Evolutionary conservation across 768 basidiomycete species (phyloP), one percentile per base, ranked within the genome.

Genomic region (Leccinum boreale): DNA sequence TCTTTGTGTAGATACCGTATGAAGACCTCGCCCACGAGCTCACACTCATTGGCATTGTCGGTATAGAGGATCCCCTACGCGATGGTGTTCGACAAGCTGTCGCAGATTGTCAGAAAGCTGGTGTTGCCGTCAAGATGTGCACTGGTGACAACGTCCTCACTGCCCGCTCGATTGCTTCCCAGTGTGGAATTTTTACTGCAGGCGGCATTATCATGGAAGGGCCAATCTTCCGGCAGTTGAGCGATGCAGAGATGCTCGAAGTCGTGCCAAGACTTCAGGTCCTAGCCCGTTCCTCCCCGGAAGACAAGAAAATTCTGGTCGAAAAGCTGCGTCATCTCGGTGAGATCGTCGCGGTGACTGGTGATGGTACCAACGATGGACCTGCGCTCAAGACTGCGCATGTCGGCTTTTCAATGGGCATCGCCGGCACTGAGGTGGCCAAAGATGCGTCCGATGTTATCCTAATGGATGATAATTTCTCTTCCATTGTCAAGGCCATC

Each of bases 381-480:
- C 95, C 94, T 29, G 95, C 95, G 7, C 82, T 98, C 60, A 97
- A 95, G 77, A 90, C 90, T 1, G 96, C 97, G 24, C 81, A 98
- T 66, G 94, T 99, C 29, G 96, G 97, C 29, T 98, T 98, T 77
- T 94, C 92, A 4, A 95, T 95, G 93, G 92, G 92, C 63, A 88
- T 94, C 62, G 86, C 94, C 28, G 97, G 97, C 10, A 99, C 97
- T 1, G 97, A 99, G 71, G 94, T 99, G 17, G 95, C 97, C 50
- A 98, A 99, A 74, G 95, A 98, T 73, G 97, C 97, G 1, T 98
- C 96, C 7, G 97, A 99, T 67, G 97, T 99, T 68, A 95, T 98
- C 65, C 85, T 98, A 44, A 97, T 97, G 95, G 91, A 94, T 70
- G 94, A 95, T 74, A 95, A 96, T 70, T 98, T 99, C 70, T 77